Conservation (phyloP, 2,329 filamentous ascomycete species). For the Neospermospora avenae region DNA sequence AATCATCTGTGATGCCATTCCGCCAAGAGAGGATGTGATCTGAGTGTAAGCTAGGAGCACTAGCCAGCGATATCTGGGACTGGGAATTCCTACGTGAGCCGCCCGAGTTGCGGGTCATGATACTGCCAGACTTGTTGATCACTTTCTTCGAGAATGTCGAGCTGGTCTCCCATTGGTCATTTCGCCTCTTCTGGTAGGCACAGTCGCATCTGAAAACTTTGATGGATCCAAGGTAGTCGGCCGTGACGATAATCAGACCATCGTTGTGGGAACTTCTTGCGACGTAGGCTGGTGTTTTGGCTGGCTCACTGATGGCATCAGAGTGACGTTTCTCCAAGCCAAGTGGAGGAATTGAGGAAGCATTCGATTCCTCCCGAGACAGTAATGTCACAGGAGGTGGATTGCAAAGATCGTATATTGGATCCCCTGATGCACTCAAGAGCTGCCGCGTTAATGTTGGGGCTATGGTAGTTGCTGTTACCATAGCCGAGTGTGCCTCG, state of each 20-base stretch:
- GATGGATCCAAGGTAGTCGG: slow-evolving; percentile 82
- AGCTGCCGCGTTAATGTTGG: slow-evolving; percentile 74
- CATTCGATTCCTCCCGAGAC: slow-evolving; percentile 63
- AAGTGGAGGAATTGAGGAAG: slow-evolving; percentile 41
- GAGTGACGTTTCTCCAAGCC: slow-evolving; percentile 29
- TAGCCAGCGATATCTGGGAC: slow-evolving; percentile 32
- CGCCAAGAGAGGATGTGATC: slow-evolving; percentile 90
- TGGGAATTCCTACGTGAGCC: slow-evolving; percentile 42
- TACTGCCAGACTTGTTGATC: slow-evolving; percentile 32
- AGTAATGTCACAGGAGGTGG: slow-evolving; percentile 84
- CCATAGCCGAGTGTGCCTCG: slow-evolving; percentile 83
- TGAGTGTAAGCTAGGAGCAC: slow-evolving; percentile 37
- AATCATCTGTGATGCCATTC: slow-evolving; percentile 58
- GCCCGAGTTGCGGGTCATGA: slow-evolving; percentile 48
- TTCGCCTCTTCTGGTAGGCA: slow-evolving; percentile 72
- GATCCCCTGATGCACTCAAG: slow-evolving; percentile 72
- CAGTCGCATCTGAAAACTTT: slow-evolving; percentile 90
- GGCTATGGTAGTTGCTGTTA: slow-evolving; percentile 85
- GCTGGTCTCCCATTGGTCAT: slow-evolving; percentile 73
- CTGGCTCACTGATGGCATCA: slow-evolving; percentile 38
- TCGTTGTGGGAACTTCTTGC: slow-evolving; percentile 71
- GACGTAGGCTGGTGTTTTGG: slow-evolving; percentile 74
- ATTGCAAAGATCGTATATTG: slow-evolving; percentile 95
- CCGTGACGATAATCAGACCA: slow-evolving; percentile 89
- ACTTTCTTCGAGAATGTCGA: slow-evolving; percentile 63